A percentile compares a stretch with the other conserved stretches of the same genome.
Conservation (phyloP, 1,139 yeast genomes). For the Hyphopichia burtonii region DNA sequence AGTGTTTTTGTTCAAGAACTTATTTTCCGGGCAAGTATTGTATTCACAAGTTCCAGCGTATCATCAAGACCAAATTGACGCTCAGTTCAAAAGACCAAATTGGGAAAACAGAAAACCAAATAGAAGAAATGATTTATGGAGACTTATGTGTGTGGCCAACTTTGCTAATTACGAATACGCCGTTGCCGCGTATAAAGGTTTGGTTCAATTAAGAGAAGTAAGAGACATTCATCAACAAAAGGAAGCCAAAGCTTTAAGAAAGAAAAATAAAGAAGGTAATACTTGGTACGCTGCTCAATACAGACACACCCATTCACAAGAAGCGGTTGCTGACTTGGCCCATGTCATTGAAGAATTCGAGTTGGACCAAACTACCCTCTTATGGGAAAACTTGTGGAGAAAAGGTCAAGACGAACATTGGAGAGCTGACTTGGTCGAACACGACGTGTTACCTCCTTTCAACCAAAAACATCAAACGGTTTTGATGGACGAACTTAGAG, state of each 20-base stretch:
- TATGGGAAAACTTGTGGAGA: slow-evolving; percentile 88
- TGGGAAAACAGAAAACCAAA: slow-evolving; percentile 86
- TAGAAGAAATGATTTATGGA: slow-evolving; percentile 84
- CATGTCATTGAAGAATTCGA: slow-evolving; percentile 66
- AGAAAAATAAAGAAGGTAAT: slow-evolving; percentile 73
- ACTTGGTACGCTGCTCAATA: slow-evolving; percentile 84
- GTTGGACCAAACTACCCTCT: slow-evolving; percentile 48
- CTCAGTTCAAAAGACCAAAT: slow-evolving; percentile 74
- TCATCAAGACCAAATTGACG: slow-evolving; percentile 69
- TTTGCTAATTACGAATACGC: slow-evolving; percentile 65
- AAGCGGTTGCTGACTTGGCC: slow-evolving; percentile 84
- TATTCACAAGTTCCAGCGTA: slow-evolving; percentile 81
- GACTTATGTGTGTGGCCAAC: slow-evolving; percentile 83
- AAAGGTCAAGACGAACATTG: slow-evolving; percentile 73
- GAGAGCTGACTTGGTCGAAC: slow-evolving; percentile 56
- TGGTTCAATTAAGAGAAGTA: slow-evolving; percentile 69
- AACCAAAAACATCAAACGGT: slow-evolving; percentile 67
- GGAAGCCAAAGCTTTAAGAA: slow-evolving; percentile 68
- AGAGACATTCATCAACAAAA: slow-evolving; percentile 62
- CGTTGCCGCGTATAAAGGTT: slow-evolving; percentile 69
- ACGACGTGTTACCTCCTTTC: slow-evolving; percentile 56
- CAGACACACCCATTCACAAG: slow-evolving; percentile 89
- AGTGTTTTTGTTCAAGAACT: slow-evolving; percentile 76
- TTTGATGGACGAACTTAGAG: slow-evolving; percentile 57
- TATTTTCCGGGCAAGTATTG: slow-evolving; percentile 85